Evolutionary conservation across 2,329 filamentous ascomycete genomes (phyloP).

Genomic region (Aspergillus piperis): DNA sequence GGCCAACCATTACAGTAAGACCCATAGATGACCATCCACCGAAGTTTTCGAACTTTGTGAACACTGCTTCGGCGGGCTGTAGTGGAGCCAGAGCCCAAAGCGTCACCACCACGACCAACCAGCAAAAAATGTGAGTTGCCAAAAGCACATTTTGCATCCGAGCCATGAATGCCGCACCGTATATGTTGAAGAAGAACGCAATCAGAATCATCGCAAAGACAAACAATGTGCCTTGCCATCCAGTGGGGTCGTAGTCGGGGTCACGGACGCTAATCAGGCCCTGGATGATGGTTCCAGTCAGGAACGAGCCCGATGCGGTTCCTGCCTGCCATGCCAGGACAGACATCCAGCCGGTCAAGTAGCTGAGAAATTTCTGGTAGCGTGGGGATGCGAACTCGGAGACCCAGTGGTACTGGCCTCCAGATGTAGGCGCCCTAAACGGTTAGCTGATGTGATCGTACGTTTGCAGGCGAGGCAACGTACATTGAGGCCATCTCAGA

Average conservation of each 20-base stretch:
- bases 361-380: constrained; percentile 57
- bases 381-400: constrained; percentile 54
- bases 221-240: constrained; percentile 55
- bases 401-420: constrained; percentile 63
- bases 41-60: constrained; percentile 39
- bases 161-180: constrained; percentile 35
- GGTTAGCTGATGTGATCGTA: background rate
- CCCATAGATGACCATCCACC: constrained; percentile 43
- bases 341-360: constrained; percentile 56
- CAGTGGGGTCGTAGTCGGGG: constrained; percentile 42
- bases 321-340: constrained; percentile 55
- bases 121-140: constrained; percentile 43
- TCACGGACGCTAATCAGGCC: constrained; percentile 47
- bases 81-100: constrained; percentile 38
- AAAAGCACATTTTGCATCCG: constrained; percentile 42
- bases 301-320: constrained; percentile 50
- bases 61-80: constrained; percentile 32
- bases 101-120: constrained; percentile 33
- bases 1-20: constrained; percentile 41
- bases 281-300: constrained; percentile 52
- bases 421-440: constrained; percentile 54
- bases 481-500: constrained; percentile 62
- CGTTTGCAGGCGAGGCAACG: background rate
- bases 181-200: constrained; percentile 47
- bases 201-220: constrained; percentile 49